Conservation (phyloP, 305 asterid genomes). For the Solanum hybrid region DNA sequence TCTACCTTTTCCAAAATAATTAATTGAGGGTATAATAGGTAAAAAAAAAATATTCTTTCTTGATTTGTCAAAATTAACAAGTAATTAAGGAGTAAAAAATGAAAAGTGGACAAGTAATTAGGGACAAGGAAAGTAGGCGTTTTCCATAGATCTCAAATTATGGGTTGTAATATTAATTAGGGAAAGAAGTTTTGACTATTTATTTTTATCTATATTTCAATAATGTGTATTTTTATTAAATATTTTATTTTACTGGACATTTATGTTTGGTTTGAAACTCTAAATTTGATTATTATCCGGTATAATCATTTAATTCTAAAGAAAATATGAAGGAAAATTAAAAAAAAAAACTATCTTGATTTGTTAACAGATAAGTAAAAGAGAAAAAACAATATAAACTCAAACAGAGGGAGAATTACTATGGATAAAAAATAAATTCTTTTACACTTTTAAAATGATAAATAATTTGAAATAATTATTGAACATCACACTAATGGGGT, state of each 20-base stretch:
- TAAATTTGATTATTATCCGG: neutral
- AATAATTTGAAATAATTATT: neutral
- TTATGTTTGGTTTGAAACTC: neutral
- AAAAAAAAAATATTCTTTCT: too few species aligned
- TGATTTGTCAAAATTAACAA: too few species aligned
- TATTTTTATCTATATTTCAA: neutral
- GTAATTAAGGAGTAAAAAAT: too few species aligned
- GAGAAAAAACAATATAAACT: neutral
- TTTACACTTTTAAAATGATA: neutral
- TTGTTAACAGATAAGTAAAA: neutral
- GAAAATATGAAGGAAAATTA: neutral
- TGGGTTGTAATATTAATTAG: neutral
- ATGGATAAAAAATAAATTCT: neutral
- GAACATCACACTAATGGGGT: too few species aligned
- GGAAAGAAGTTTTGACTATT: neutral
- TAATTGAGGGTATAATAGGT: too few species aligned
- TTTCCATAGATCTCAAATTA: neutral
- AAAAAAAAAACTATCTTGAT: neutral
- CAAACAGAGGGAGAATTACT: neutral
- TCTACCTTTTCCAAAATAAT: rapidly evolving
- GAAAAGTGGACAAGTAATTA: too few species aligned
- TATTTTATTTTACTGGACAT: too few species aligned
- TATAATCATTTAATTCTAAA: neutral
- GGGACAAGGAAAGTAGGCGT: too few species aligned
- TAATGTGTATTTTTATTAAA: neutral